Evolutionary conservation across 192 early-diverging fungal genomes (phyloP).

Genomic region (Gaertneriomyces semiglobifer): DNA sequence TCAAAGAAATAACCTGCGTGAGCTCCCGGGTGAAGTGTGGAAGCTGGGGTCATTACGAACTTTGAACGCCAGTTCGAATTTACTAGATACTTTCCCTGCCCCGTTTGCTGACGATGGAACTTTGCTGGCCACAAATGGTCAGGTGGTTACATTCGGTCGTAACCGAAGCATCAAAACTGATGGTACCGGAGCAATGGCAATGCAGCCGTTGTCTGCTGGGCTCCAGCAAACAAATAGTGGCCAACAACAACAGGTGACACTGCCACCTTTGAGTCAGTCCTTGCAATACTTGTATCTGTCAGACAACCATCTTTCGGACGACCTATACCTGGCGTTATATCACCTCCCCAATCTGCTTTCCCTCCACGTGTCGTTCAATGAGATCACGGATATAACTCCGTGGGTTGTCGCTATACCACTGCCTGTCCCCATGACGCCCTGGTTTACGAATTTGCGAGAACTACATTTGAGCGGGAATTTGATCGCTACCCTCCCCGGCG

Average conservation of each 20-base stretch:
- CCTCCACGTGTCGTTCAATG: constrained; percentile 79
- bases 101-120: constrained; percentile 45
- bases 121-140: constrained; percentile 1
- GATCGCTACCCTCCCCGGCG: constrained; percentile 76
- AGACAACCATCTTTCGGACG: constrained; percentile 83
- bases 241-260: neutral
- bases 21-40: constrained; percentile 39
- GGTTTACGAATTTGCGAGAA: constrained; percentile 64
- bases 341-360: constrained; percentile 70
- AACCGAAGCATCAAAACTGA: too few species aligned
- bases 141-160: constrained; percentile 1
- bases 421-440: constrained; percentile 31
- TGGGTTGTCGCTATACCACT: constrained; percentile 50
- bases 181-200: neutral
- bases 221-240: constrained; percentile 3
- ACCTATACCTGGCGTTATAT: constrained; percentile 70
- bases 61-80: constrained; percentile 79
- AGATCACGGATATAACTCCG: constrained; percentile 76
- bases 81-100: constrained; percentile 75
- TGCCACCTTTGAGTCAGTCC: constrained; percentile 54
- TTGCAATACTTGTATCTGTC: constrained; percentile 67
- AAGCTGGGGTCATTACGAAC: constrained; percentile 58
- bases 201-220: neutral
- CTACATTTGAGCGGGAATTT: constrained; percentile 83
- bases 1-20: constrained; percentile 72